Evolutionary conservation across 306 rosid species (phyloP).

Genomic region (Sechiopsis laciniata): DNA sequence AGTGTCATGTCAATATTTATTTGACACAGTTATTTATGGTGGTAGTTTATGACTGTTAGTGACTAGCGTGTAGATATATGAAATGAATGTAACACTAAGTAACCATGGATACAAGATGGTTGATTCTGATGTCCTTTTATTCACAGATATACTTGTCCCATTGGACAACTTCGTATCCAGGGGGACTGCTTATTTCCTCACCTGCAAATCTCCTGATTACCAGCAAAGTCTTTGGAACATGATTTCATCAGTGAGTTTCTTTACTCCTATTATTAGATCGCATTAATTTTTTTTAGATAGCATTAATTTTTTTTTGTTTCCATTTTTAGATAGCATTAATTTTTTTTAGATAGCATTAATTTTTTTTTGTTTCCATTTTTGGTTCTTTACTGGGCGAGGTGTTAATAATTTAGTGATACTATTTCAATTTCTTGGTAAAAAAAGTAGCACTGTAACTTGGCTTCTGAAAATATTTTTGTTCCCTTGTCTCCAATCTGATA

Average conservation of each 20-base stretch:
- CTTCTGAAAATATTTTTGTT: background rate
- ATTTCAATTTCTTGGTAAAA: background rate
- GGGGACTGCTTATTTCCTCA: constrained; percentile 77
- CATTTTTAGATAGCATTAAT: background rate
- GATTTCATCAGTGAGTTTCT: constrained; percentile 75
- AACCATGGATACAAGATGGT: background rate
- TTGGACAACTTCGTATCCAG: constrained; percentile 90
- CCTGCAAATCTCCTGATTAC: constrained; percentile 78
- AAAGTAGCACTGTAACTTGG: background rate
- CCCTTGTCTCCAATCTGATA: background rate
- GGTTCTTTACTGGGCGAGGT: background rate
- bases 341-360: background rate
- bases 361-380: background rate
- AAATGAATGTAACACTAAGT: background rate
- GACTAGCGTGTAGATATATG: background rate
- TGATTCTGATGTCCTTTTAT: background rate
- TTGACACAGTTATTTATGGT: constrained; percentile 1
- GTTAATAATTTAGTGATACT: background rate
- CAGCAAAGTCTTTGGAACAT: constrained; percentile 89
- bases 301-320: background rate
- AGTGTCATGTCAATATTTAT: background rate
- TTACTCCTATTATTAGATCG: constrained; percentile 6
- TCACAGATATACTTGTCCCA: constrained; percentile 86
- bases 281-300: background rate
- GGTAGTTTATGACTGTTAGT: background rate